Evolutionary conservation across 169 alveolate species (phyloP).

Genomic region (Babesia microti): DNA sequence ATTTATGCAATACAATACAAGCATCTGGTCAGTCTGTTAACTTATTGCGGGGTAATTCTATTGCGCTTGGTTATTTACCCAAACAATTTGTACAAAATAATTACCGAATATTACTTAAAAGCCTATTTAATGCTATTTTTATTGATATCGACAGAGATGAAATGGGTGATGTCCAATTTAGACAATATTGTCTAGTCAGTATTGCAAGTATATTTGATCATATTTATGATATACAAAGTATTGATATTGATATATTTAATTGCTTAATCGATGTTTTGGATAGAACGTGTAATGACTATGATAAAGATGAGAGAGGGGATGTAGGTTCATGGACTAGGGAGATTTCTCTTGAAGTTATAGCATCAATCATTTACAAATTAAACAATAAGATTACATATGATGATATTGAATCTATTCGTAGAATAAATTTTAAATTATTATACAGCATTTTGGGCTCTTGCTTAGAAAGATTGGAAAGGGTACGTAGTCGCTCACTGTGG

Average conservation of each 20-base stretch:
- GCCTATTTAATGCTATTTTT: constrained; percentile 17
- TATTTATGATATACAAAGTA: background rate
- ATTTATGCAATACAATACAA: too few species aligned
- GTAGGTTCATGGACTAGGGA: constrained; percentile 49
- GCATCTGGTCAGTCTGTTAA: too few species aligned
- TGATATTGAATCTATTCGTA: too few species aligned
- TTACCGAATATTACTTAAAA: too few species aligned
- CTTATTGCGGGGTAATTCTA: too few species aligned
- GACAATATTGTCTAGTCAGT: constrained; percentile 22
- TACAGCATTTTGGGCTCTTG: constrained; percentile 13
- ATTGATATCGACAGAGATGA: constrained; percentile 1
- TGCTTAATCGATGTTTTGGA: constrained; percentile 8
- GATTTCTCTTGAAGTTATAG: constrained; percentile 21
- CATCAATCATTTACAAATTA: constrained; percentile 1
- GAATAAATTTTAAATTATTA: too few species aligned
- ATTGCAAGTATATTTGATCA: constrained; percentile 3
- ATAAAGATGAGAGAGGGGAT: constrained; percentile 33
- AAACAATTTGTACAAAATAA: too few species aligned
- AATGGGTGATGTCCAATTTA: constrained; percentile 23
- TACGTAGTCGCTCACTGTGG: too few species aligned
- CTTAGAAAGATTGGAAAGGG: constrained; percentile 26
- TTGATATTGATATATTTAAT: constrained; percentile 1
- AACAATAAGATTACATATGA: too few species aligned
- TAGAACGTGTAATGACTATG: constrained; percentile 20
- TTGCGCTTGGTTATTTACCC: too few species aligned